Conservation (phyloP, 78 protist genomes). For the Dictyostelium intermedium region DNA sequence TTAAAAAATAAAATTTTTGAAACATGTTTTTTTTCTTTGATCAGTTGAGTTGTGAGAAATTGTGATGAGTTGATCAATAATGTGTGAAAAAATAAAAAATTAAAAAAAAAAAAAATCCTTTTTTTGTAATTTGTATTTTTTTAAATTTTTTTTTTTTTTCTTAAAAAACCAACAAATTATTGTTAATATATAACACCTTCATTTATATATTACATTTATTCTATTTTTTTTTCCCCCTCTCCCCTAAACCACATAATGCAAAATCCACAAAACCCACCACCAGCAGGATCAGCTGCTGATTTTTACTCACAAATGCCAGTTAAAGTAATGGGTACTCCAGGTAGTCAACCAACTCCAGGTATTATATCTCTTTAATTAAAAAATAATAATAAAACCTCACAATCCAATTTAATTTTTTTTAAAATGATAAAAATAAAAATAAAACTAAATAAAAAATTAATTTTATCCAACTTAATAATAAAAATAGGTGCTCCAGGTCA, state of each 20-base stretch:
- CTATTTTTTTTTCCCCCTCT: background rate
- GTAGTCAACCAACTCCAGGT: slow-evolving; percentile 37
- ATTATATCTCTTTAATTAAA: background rate
- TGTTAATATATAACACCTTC: background rate
- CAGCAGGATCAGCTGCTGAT: slow-evolving; percentile 50
- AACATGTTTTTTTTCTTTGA: background rate
- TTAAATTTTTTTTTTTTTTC: background rate
- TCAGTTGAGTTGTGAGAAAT: no score
- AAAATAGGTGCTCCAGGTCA: slow-evolving; percentile 46
- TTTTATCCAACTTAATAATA: background rate
- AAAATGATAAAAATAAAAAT: no score
- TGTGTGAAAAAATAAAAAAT: background rate
- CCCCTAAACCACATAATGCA: background rate
- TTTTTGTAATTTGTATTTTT: background rate
- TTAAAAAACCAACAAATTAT: background rate
- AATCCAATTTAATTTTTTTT: no score
- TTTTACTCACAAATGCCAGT: slow-evolving; percentile 49
- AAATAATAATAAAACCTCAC: no score
- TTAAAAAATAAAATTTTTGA: background rate
- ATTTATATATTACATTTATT: background rate
- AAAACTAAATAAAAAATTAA: background rate
- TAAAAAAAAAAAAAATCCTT: background rate
- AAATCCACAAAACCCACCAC: slow-evolving; percentile 61
- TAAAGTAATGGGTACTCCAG: slow-evolving; percentile 47
- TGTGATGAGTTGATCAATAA: background rate